phyloP scores from a whole-genome alignment of 2,329 filamentous ascomycete genomes.

The Canariomyces notabilis region DNA sequence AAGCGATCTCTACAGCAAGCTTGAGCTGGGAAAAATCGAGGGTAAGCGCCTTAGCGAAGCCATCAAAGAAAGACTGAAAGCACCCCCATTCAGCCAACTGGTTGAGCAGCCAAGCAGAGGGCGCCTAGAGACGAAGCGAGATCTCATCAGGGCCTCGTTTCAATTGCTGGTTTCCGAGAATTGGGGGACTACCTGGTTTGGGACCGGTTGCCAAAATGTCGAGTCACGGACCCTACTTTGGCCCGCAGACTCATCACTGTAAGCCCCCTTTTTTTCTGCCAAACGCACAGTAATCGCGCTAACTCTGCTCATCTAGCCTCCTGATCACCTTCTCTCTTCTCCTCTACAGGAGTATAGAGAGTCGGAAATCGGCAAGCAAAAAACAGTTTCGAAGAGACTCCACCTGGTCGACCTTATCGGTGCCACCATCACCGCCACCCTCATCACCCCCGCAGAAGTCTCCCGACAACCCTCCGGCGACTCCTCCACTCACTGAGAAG shows the following conservation, averaged over 20 bases:
- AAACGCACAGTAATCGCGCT: background rate
- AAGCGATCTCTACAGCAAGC: conserved; percentile 12
- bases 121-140: conserved; percentile 9
- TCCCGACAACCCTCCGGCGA: background rate
- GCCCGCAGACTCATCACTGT: conserved; percentile 21
- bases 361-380: conserved; percentile 5
- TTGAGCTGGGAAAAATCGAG: conserved; percentile 13
- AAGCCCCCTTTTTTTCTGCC: background rate
- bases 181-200: conserved; percentile 19
- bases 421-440: background rate
- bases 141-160: conserved; percentile 11
- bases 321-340: conserved; percentile 13
- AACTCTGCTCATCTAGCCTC: conserved; percentile 1
- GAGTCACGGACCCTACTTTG: conserved; percentile 11
- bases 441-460: background rate
- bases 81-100: conserved; percentile 5
- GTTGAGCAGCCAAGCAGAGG: conserved; percentile 1
- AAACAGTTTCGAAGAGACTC: no score
- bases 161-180: conserved; percentile 12
- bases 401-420: background rate
- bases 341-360: conserved; percentile 8
- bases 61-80: conserved; percentile 11
- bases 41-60: conserved; percentile 13
- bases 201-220: conserved; percentile 1
- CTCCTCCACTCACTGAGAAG: background rate